Evolutionary conservation across 2,329 filamentous ascomycete species (phyloP), one percentile per base, ranked within the genome.

Genomic region (Talaromyces marneffei): DNA sequence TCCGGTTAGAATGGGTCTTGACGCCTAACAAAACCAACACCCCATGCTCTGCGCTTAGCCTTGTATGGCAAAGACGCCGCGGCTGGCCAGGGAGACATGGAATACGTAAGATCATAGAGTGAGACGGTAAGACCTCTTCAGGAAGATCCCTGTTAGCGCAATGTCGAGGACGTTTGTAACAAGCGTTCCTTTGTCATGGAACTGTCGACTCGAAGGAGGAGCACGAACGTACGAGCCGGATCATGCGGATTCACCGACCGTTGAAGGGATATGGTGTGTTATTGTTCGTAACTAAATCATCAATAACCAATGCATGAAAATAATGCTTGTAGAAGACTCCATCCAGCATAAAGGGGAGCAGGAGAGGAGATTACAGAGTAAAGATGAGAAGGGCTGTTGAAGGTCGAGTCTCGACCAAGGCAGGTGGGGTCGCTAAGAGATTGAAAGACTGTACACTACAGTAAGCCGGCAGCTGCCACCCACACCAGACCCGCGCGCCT

Each of bases 1-100:
- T 55, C 52, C 35, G 52, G 52, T 55, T 55, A 55, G 52, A 14
- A 54, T 39, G 52, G 52, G 37, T 40, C 54, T 44, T n/a, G 46
- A 31, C 23, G 31, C 23, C 12, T 5, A n/a, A 5, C 29, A 8
- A 35, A 31, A 48, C 56, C 20, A 52, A 44, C 37, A 23, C 29
- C 9, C 52, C 46, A 52, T 53, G 23, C 25, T 39, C 57, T 12
- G 46, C 57, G 46, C 57, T 16, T 52, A 53, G 6, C 57, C 57
- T 16, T 25, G 57, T 53, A 53, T 33, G 57, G 57, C 23, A 18
- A 59, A 59, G 27, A 59, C 57, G 57, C 57, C 57, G 57, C 25
- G 35, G 16, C 2, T 27, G 57, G 44, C 16, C n/a, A 27, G 25
- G 37, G 35, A 29, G 23, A 39, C 16, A 27, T 12, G 55, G 39